Base-by-base conservation (phyloP, 2,329 filamentous ascomycete species). In the Monosporascus sp. region DNA sequence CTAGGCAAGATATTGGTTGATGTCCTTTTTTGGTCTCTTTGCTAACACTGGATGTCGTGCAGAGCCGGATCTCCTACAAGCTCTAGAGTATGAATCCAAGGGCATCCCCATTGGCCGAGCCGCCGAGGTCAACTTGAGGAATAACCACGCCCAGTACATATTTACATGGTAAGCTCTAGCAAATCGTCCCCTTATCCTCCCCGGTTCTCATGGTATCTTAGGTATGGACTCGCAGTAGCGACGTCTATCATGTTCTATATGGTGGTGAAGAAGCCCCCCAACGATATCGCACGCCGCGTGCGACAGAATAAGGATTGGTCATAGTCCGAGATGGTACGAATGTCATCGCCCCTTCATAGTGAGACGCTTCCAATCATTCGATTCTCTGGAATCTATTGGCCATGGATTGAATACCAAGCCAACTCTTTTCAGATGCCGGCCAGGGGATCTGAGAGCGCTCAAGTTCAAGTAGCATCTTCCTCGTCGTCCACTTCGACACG, bases 101-200 rank as follows among this genome's bases (percentile, higher is more conserved):
- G 94, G 94, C 27, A 86, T 97, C 55, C 94, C 94, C 2, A 93
- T 97, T 67, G 94, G 92, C 16, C 82, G 93, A 67, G 76, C 90
- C 7, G 82, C 94, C 5, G 91, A 96, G 73, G 92, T 99, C 56
- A 96, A 95, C 69, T 76, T 99, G 67, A 84, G 91, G 69, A 99
- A 99, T 70, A 97, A 96, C 73, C 94, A 99, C 72, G 86, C 90
- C 59, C 94, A 97, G 77, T 99, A 99, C 72, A 99, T 99, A 62
- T 94, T 97, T 71, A 99, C 94, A 61, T 99, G 94, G 94, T 97
- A 83, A 67, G 85, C 73, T 41, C 45, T 35, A 38, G 37, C 38
- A 37, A 52, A 37, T 40, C 37, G 14, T 26, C 43, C 40, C 17
- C 7, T 5, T 52, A n/a, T 20, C 51, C 27, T 24, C 17, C 17